Evolutionary conservation across 2,329 filamentous ascomycete genomes (phyloP).

Genomic region (Beauveria brongniartii): DNA sequence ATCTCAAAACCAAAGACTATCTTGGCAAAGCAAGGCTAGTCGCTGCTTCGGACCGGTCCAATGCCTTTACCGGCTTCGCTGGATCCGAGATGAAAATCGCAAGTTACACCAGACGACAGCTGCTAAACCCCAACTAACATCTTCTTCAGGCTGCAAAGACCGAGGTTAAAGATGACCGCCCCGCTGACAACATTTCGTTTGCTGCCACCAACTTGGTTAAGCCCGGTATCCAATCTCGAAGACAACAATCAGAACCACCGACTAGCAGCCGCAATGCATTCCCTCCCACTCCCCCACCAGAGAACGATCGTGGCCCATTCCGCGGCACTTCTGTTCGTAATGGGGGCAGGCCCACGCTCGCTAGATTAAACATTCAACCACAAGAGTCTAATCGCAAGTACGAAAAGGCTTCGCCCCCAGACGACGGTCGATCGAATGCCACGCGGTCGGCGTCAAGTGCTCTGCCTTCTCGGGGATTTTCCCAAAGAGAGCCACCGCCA

Average conservation of each 20-base stretch:
- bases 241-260: constrained; percentile 80
- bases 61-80: constrained; percentile 75
- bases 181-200: constrained; percentile 77
- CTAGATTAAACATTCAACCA: constrained; percentile 55
- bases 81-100: constrained; percentile 72
- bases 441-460: constrained; percentile 38
- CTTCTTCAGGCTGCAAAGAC: constrained; percentile 37
- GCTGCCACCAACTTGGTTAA: constrained; percentile 91
- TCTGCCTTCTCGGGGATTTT: constrained; percentile 34
- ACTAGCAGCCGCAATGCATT: constrained; percentile 70
- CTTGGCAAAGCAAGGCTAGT: constrained; percentile 92
- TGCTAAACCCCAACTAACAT: background rate
- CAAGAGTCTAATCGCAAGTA: constrained; percentile 45
- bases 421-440: constrained; percentile 27
- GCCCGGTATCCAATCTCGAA: constrained; percentile 68
- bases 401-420: constrained; percentile 45
- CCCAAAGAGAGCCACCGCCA: constrained; percentile 29
- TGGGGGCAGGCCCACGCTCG: constrained; percentile 52
- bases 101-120: constrained; percentile 19
- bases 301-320: constrained; percentile 60
- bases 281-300: constrained; percentile 96
- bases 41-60: constrained; percentile 72
- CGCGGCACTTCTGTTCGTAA: constrained; percentile 54
- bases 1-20: constrained; percentile 95
- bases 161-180: constrained; percentile 67